Evolutionary conservation across 2,329 filamentous ascomycete genomes (phyloP), one percentile per base, ranked within the genome.

Genomic region (Aspergillus sp.): DNA sequence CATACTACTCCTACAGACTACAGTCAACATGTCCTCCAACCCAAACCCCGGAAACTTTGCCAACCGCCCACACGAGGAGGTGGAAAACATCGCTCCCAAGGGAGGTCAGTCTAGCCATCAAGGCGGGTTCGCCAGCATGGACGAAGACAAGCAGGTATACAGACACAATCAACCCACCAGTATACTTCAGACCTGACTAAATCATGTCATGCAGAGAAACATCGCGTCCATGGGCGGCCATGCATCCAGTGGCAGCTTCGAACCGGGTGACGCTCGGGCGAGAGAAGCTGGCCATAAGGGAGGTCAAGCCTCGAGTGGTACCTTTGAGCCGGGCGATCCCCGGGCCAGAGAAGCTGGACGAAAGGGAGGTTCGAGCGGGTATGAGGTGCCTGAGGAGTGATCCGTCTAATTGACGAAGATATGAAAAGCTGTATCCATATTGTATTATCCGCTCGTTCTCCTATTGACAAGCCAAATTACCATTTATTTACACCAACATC

Each of bases 171-270:
- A 22, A 22, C 43, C 22, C 7, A 7, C 7, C 22, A 24, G 22
- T 24, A 24, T 3, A 24, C 22, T 24, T 11, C 10, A 30, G 26
- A 30, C 10, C 2, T 8, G 26, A 8, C 26, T 30, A 8, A 30
- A 7, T 9, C 9, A n/a, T 22, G 6, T 22, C 3, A 30, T 3
- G 26, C 26, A 81, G 79, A 69, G 70, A 19, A 74, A 82, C 0
- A 82, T 83, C 53, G 80, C 81, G 1, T 83, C 80, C 10, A 71
- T 74, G 64, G 81, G 81, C 9, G 81, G 79, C 4, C 70, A 82
- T 47, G 76, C 78, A 0, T 82, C 79, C 0, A 71, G 73, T 33
- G 80, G 81, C 4, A 80, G 75, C 3, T 84, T 84, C 49, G 76
- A 82, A 60, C 73, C 74, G 0, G 78, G 81, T 6, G 79, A 76